Evolutionary conservation across 1,139 yeast genomes (phyloP).

Genomic region (Protomyces macrosporus): DNA sequence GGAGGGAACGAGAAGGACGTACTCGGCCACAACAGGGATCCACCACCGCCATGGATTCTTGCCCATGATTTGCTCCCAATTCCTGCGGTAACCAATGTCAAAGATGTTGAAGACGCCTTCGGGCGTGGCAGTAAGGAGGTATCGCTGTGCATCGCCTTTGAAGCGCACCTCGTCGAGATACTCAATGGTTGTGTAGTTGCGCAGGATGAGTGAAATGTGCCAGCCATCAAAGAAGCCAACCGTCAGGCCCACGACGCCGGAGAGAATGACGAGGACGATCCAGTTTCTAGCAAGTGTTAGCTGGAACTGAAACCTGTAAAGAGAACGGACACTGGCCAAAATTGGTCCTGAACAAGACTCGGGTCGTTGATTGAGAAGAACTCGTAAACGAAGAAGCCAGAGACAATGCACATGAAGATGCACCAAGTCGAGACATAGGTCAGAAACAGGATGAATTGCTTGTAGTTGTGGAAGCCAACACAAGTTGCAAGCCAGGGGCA

Average conservation of each 20-base stretch:
- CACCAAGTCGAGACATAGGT: constrained; percentile 53
- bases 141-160: constrained; percentile 41
- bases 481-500: constrained; percentile 89
- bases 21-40: constrained; percentile 48
- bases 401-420: constrained; percentile 33
- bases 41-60: constrained; percentile 58
- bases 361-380: constrained; percentile 18
- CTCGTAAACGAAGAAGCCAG: constrained; percentile 5
- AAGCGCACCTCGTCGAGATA: constrained; percentile 56
- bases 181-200: constrained; percentile 78
- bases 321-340: constrained; percentile 36
- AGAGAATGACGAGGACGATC: constrained; percentile 55
- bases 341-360: constrained; percentile 4
- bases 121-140: constrained; percentile 30
- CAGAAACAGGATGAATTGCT: constrained; percentile 71
- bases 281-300: constrained; percentile 40
- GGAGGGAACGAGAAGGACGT: background rate
- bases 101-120: constrained; percentile 56
- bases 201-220: constrained; percentile 51
- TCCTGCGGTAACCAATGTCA: constrained; percentile 59
- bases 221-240: constrained; percentile 56
- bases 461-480: constrained; percentile 76
- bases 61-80: constrained; percentile 76
- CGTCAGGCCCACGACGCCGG: constrained; percentile 61
- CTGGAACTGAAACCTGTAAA: constrained; percentile 44